Evolutionary conservation across 345 rosid species (phyloP), one percentile per base, ranked within the genome.

Genomic region (Hirschfeldia incana): DNA sequence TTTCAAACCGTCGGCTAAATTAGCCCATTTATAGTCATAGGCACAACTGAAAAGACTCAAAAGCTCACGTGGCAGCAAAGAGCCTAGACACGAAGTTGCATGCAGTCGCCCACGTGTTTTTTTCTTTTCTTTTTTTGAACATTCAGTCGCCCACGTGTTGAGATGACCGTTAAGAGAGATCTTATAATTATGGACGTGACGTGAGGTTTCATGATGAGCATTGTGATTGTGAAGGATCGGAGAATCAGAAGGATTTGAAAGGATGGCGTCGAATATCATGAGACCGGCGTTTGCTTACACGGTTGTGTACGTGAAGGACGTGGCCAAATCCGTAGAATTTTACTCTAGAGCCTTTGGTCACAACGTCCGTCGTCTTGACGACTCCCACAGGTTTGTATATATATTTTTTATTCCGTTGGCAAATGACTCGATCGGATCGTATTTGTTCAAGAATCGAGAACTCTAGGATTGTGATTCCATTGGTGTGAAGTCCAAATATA

Each of bases 281-380:
- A 82, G 62, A 59, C 97, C 97, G 12, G 74, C 80, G 53, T 87
- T 86, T 66, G 97, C 87, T 16, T 94, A 90, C 81, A 80, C 88
- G 15, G 85, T 90, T 44, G 73, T 89, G 36, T 92, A 92, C 81
- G 97, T 91, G 7, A 75, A 74, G 63, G 95, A 91, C 74, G 95
- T 92, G 0, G 95, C 88, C 53, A 85, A 86, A 76, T 92, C 97
- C 4, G 83, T 87, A 0, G 94, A 80, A 42, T 91, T 94, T 83
- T 94, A 89, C 79, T 76, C 90, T 29, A 88, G 79, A 82, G 97
- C 94, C 13, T 92, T 92, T 63, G 97, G 94, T 42, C 78, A 83
- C 70, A 67, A 76, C 29, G 94, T 92, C 17, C 93, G 92, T 58
- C 93, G 93, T 80, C 71, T 90, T 28, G 94, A 91, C 77, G 88